Base-by-base conservation (phyloP, 257 asterid species). In the Handroanthus guayacan region DNA sequence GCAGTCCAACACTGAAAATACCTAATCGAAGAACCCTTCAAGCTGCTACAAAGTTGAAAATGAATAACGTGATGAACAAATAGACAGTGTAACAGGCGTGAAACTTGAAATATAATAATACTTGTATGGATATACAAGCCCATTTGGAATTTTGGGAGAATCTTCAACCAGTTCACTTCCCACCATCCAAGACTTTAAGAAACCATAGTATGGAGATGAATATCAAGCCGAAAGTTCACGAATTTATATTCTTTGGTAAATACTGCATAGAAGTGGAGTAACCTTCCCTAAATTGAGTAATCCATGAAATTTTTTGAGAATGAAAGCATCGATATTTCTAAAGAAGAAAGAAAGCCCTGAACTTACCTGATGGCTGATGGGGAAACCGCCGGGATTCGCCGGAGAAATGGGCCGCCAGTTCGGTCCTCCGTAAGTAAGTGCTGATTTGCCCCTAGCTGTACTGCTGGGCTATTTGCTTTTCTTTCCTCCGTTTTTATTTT, bases 1-100 rank as follows among this genome's bases (percentile, higher is more conserved):
- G 81, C 82, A 78, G 71, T 4, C 65, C 67, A 57, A 75, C 52
- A 51, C 31, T 34, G 62, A 17, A 47, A 70, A 63, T 9, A 34
- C 41, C 67, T 14, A 60, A 75, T 16, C 31, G 38, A 61, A 54
- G 16, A 69, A 57, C 38, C 51, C 13, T n/a, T 57, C 34, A 3
- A 25, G 47, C 56, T 2, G 62, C 41, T 62, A 39, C 10, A 56
- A 63, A 37, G n/a, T 14, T 64, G 6, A 25, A 31, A 18, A 76
- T 17, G 55, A 56, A 67, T 43, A 77, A 69, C 3, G 5, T 36
- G 52, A 41, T 18, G 65, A 47, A 48, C 16, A 64, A 75, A 17
- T 34, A 16, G 41, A 38, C 48, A 5, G 45, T 13, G 7, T n/a
- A 9, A 5, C 17, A 62, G 17, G 14, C 67, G 20, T 16, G 50